Conservation (phyloP, 768 basidiomycete genomes). For the Tricholoma hemisulphureum region DNA sequence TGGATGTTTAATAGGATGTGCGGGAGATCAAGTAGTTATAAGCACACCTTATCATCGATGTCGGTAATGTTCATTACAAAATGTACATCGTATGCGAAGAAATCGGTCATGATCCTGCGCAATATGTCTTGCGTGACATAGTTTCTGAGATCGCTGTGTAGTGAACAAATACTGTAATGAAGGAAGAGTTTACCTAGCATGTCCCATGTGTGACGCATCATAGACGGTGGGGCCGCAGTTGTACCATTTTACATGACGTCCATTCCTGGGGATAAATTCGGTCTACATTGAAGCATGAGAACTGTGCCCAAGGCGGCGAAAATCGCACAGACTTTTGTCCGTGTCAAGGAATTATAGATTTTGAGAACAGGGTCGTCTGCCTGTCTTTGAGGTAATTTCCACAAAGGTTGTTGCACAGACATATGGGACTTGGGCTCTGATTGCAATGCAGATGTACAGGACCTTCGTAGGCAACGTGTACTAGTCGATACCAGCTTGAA, state of each 20-base stretch:
- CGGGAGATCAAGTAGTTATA: conserved; percentile 11
- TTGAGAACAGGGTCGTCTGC: conserved; percentile 64
- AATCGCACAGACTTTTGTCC: conserved; percentile 65
- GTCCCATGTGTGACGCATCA: conserved; percentile 97
- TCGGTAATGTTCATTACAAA: conserved; percentile 99
- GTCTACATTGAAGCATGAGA: conserved; percentile 44
- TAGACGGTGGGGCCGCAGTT: conserved; percentile 99
- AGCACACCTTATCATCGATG: conserved; percentile 93
- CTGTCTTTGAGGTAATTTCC: conserved; percentile 47
- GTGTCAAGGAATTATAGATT: conserved; percentile 92
- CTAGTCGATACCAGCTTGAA: conserved; percentile 6
- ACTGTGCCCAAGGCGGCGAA: conserved; percentile 8
- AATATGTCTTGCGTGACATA: conserved; percentile 95
- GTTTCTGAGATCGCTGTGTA: conserved; percentile 55
- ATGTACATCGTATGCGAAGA: conserved; percentile 96
- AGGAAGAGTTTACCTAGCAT: conserved; percentile 70
- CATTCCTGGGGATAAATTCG: conserved; percentile 69
- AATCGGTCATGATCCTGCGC: conserved; percentile 87
- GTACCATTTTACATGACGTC: conserved; percentile 91
- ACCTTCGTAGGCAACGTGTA: conserved; percentile 14
- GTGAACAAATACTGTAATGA: conserved; percentile 3
- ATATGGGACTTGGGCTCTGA: conserved; percentile 30
- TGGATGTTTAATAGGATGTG: conserved; percentile 2
- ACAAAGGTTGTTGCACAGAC: conserved; percentile 61
- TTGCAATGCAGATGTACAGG: conserved; percentile 5